Base-by-base conservation (phyloP, 352 stramenopile species). In the Phytopythium chamaehyphon region DNA sequence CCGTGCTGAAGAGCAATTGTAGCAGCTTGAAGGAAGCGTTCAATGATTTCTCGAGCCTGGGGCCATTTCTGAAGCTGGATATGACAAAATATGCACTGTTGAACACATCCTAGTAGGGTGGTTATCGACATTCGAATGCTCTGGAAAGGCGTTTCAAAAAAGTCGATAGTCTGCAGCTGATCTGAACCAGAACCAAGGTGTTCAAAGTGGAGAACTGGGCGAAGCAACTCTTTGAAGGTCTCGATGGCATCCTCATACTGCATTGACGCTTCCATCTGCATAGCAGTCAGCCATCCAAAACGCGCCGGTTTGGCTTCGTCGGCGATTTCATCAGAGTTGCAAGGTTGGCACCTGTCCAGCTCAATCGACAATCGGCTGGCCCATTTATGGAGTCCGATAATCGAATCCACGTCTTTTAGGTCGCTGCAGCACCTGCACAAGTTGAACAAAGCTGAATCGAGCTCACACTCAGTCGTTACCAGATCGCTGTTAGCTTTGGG, bases 181-280 rank as follows among this genome's bases (percentile, higher is more conserved):
- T 33, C 15, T 5, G 19, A 15, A 4, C 37, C 26, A 15, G 23
- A 40, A 9, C 15, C 16, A 6, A 47, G 23, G 24, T 40, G 16
- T 14, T 39, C 14, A 6, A 47, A 39, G 23, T 44, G 22, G 2
- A 80, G 10, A 16, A 81, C 45, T n/a, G 64, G 61, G 40, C 59
- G 58, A 23, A 83, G 38, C 43, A 84, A 28, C 9, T 50, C 33
- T 51, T 78, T 65, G 46, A 84, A 90, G 50, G 66, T 62, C 28
- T 43, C 47, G 10, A 62, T 57, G 23, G 84, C 76, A 31, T 83
- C 78, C 81, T 91, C 80, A 40, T 87, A 88, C 47, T 65, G 58
- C 66, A 86, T 75, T 49, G 81, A 65, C 33, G 80, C 57, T 43
- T 83, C 71, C 22, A 73, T 62, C 21, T 65, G 64, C 31, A 80